phyloP scores from a whole-genome alignment of 2,329 filamentous ascomycete genomes.

The Aspergillus japonicus region DNA sequence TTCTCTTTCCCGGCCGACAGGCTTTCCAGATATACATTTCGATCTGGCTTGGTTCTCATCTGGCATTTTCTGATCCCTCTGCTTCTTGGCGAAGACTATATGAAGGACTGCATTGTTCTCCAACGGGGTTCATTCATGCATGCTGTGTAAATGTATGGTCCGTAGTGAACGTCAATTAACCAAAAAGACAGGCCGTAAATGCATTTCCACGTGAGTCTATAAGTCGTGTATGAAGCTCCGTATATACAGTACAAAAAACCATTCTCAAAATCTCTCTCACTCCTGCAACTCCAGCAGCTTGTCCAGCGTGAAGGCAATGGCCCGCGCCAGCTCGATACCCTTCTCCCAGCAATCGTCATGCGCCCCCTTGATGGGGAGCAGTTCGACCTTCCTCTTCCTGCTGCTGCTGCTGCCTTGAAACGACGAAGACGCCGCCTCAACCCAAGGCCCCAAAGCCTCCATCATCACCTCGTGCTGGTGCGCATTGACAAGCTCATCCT shows the following conservation, averaged over 20 bases:
- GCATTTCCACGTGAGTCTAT: background rate
- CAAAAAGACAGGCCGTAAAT: background rate
- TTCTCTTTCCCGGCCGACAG: slow-evolving; percentile 13
- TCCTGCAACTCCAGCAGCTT: slow-evolving; percentile 27
- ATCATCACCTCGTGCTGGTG: slow-evolving; percentile 46
- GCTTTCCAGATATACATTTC: slow-evolving; percentile 13
- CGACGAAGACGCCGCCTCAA: slow-evolving; percentile 18
- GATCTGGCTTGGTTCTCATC: background rate
- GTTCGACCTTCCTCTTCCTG: slow-evolving; percentile 44
- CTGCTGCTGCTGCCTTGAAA: slow-evolving; percentile 12
- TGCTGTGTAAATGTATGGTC: background rate
- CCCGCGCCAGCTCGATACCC: slow-evolving; percentile 41
- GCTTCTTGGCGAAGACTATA: background rate
- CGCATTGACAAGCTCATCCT: slow-evolving; percentile 43
- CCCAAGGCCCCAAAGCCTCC: slow-evolving; percentile 52
- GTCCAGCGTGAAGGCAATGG: slow-evolving; percentile 33
- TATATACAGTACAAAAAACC: background rate
- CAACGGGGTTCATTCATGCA: background rate
- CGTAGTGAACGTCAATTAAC: background rate
- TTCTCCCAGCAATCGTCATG: slow-evolving; percentile 46
- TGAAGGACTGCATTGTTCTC: background rate
- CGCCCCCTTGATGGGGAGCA: slow-evolving; percentile 37
- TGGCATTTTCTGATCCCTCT: background rate
- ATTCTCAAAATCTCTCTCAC: background rate
- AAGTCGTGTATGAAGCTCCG: background rate